A percentile compares a stretch with the other conserved stretches of the same genome.
phyloP scores from a whole-genome alignment of 164 flowering plant genomes.

The Taxillus chinensis region DNA sequence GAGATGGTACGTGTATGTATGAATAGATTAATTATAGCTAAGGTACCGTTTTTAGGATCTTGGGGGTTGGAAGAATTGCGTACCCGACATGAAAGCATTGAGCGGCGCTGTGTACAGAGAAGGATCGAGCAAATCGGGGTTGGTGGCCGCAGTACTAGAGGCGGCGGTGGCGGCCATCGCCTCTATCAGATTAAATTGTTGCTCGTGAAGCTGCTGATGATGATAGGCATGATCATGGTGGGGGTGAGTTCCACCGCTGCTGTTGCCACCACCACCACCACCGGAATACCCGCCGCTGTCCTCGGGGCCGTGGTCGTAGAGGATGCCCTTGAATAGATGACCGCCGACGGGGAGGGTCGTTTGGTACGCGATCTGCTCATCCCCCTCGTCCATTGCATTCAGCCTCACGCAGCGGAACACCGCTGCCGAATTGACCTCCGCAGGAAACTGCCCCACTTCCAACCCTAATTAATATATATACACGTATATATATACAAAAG shows the following conservation, averaged over 20 bases:
- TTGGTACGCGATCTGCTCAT: slow-evolving; percentile 70
- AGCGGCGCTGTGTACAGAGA: slow-evolving; percentile 52
- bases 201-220: slow-evolving; percentile 15
- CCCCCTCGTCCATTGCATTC: slow-evolving; percentile 42
- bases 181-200: slow-evolving; percentile 13
- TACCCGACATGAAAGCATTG: slow-evolving; percentile 43
- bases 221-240: background rate
- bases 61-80: slow-evolving; percentile 39
- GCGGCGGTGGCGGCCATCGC: slow-evolving; percentile 5
- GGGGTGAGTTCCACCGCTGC: background rate
- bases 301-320: slow-evolving; percentile 78
- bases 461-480: slow-evolving; percentile 31
- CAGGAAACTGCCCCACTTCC: slow-evolving; percentile 57
- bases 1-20: no score
- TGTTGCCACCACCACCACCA: slow-evolving; percentile 12
- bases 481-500: no score
- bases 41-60: no score
- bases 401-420: slow-evolving; percentile 71
- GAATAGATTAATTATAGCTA: no score
- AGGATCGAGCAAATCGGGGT: slow-evolving; percentile 30
- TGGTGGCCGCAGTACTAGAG: no score
- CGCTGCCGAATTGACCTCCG: slow-evolving; percentile 54
- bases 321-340: slow-evolving; percentile 75
- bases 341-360: slow-evolving; percentile 87
- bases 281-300: slow-evolving; percentile 29